Conservation (phyloP, 2,329 filamentous ascomycete species). For the Elsinoe australis region DNA sequence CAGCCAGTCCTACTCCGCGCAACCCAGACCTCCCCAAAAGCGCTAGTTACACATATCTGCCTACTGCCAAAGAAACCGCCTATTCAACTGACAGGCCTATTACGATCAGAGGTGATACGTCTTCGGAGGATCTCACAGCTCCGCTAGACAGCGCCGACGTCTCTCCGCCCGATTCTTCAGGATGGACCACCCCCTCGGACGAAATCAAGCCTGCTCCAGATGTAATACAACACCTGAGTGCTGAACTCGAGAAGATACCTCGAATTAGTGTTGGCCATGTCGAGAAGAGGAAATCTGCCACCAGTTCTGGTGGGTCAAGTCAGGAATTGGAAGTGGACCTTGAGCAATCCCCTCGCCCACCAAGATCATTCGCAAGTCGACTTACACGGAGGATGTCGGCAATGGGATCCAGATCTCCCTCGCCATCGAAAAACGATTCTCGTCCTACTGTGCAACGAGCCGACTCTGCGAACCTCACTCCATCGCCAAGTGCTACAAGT, state of each 20-base stretch:
- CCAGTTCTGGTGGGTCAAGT: conserved; percentile 18
- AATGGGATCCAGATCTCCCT: conserved; percentile 19
- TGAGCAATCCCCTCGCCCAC: conserved; percentile 17
- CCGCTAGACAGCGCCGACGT: conserved; percentile 31
- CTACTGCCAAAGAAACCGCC: conserved; percentile 31
- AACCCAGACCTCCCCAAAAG: conserved; percentile 41
- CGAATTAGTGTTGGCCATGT: conserved; percentile 22
- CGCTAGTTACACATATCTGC: conserved; percentile 53
- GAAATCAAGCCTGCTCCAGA: conserved; percentile 25
- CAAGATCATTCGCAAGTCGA: conserved; percentile 17
- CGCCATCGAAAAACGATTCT: conserved; percentile 13
- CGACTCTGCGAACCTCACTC: conserved; percentile 2
- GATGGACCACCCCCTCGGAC: conserved; percentile 38
- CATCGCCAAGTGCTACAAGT: conserved; percentile 3
- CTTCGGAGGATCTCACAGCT: conserved; percentile 38
- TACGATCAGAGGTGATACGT: conserved; percentile 43
- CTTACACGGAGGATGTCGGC: conserved; percentile 18
- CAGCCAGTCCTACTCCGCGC: neutral
- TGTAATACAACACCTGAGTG: conserved; percentile 28
- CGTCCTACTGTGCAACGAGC: neutral
- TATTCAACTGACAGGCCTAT: conserved; percentile 26
- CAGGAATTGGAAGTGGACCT: conserved; percentile 16
- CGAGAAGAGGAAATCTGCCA: conserved; percentile 20
- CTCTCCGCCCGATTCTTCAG: conserved; percentile 36
- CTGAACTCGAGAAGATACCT: conserved; percentile 29